Evolutionary conservation across 805 yeast genomes (phyloP).

Genomic region (Vanderwaltozyma verrucispora): DNA sequence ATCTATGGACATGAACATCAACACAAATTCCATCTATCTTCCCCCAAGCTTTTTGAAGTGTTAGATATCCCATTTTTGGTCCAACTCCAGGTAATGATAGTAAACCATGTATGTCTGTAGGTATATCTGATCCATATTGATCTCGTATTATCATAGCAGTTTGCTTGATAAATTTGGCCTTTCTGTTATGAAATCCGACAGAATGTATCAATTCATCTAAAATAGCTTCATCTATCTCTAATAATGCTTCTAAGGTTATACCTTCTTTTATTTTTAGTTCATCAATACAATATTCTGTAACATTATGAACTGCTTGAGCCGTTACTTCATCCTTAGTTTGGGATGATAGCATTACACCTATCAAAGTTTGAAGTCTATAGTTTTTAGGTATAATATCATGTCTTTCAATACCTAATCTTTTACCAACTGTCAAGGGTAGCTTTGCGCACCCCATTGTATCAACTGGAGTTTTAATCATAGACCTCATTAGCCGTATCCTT

Average conservation of each 20-base stretch:
- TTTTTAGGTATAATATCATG: constrained; percentile 26
- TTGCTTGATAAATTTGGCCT: constrained; percentile 58
- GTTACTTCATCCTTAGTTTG: constrained; percentile 90
- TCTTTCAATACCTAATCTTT: constrained; percentile 18
- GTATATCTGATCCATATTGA: constrained; percentile 57
- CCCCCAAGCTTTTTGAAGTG: constrained; percentile 76
- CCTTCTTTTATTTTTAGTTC: constrained; percentile 37
- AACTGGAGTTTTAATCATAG: constrained; percentile 65
- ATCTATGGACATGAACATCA: constrained; percentile 80
- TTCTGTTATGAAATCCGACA: constrained; percentile 82
- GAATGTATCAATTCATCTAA: constrained; percentile 59
- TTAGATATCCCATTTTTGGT: constrained; percentile 84
- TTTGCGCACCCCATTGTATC: constrained; percentile 80
- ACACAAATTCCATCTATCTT: constrained; percentile 81
- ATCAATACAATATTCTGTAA: constrained; percentile 41
- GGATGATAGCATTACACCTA: constrained; percentile 78
- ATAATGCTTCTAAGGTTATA: constrained; percentile 44
- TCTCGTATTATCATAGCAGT: constrained; percentile 45
- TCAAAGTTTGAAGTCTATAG: constrained; percentile 60
- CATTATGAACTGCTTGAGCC: constrained; percentile 52
- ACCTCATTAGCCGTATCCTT: constrained; percentile 56
- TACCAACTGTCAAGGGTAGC: constrained; percentile 33
- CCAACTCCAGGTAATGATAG: constrained; percentile 82
- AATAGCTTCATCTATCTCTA: constrained; percentile 39
- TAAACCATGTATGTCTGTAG: constrained; percentile 55